Evolutionary conservation across 73 alveolate genomes (phyloP).

Genomic region (Durusdinium trenchii): DNA sequence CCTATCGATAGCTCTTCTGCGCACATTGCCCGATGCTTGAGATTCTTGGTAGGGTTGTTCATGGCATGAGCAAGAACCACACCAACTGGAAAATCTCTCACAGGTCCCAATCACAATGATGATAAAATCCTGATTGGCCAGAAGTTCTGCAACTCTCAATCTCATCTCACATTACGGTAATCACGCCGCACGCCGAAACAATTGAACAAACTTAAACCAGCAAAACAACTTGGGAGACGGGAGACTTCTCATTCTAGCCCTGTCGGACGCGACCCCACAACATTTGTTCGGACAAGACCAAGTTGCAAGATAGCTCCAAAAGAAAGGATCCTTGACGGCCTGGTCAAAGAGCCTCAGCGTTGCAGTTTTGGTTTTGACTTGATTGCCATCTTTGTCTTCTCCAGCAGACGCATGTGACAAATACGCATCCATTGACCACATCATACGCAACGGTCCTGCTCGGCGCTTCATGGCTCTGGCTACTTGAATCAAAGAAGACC

Average conservation of each 20-base stretch:
- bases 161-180: neutral
- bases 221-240: neutral
- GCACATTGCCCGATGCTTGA: neutral
- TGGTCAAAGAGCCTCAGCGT: neutral
- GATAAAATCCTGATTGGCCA: neutral
- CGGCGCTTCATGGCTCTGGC: neutral
- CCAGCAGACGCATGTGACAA: neutral
- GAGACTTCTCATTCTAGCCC: neutral
- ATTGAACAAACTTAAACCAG: neutral
- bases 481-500: neutral
- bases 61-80: neutral
- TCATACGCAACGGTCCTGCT: neutral
- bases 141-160: neutral
- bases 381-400: neutral
- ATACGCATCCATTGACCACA: neutral
- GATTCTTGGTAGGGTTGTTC: neutral
- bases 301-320: neutral
- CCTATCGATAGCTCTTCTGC: neutral
- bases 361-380: neutral
- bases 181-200: neutral
- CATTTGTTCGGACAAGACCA: neutral
- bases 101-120: constrained; percentile 10
- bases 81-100: neutral
- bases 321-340: neutral
- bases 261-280: neutral